Percentiles rank a stretch among this genome's conserved stretches.
These are phyloP conservation scores for Colletotrichum sp. DNA, from an alignment of 2,329 filamentous ascomycete species.

Conservation along the genomic window DNA sequence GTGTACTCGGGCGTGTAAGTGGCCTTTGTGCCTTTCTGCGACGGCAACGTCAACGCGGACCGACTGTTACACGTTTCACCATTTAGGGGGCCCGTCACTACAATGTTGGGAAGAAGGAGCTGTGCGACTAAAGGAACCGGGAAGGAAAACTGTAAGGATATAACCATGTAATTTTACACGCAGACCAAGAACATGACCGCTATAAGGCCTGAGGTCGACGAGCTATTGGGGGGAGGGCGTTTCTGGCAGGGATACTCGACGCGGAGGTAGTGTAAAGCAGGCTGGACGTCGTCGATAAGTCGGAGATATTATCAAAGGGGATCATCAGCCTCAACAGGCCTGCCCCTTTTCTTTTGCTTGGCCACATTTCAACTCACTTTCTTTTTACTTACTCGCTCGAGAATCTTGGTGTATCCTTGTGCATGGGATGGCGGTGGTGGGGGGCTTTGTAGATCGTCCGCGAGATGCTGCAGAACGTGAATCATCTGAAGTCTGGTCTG, in stretches of 20 bases:
- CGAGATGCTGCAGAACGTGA: conserved; percentile 2
- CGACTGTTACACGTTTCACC: conserved; percentile 6
- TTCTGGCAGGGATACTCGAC: neutral
- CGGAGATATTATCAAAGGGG: neutral
- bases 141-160: conserved; percentile 3
- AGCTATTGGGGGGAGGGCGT: neutral
- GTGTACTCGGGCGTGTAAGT: conserved; percentile 73
- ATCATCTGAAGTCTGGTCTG: conserved; percentile 6
- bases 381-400: neutral
- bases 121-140: neutral
- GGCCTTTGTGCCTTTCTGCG: neutral
- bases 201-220: neutral
- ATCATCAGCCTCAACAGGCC: neutral
- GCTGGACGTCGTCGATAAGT: neutral
- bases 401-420: neutral
- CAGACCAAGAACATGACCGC: neutral
- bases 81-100: neutral
- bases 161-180: conserved; percentile 8
- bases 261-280: neutral
- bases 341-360: neutral
- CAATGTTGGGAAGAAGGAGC: neutral
- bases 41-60: neutral
- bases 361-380: neutral
- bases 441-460: neutral
- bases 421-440: neutral